Evolutionary conservation across 2,329 filamentous ascomycete genomes (phyloP).

Genomic region (Sporothrix schenckii): DNA sequence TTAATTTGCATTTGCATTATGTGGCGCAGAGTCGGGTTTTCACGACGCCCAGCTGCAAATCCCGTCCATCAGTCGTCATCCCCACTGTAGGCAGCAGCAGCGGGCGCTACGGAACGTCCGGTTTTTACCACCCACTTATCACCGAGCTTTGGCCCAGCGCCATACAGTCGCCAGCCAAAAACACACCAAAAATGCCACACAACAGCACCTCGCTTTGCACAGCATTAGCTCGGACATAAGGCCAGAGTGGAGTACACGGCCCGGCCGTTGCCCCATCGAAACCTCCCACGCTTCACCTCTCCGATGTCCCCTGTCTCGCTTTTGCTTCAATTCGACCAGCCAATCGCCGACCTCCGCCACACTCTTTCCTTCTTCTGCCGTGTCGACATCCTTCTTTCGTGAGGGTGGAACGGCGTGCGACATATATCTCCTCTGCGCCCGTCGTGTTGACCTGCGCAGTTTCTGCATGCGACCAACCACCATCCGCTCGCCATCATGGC

Average conservation of each 20-base stretch:
- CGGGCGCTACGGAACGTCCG: conserved; percentile 7
- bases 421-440: not conserved
- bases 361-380: not conserved
- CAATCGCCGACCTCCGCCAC: conserved; percentile 4
- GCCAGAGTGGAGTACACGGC: not conserved
- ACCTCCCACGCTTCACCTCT: not conserved
- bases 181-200: too few species aligned
- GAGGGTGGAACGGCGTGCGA: not conserved
- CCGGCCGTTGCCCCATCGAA: conserved; percentile 8
- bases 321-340: not conserved
- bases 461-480: not conserved
- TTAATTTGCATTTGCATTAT: too few species aligned
- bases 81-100: conserved; percentile 13
- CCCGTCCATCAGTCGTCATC: too few species aligned
- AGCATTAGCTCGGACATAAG: conserved; percentile 17
- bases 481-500: not conserved
- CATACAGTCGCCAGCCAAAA: not conserved
- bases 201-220: not conserved
- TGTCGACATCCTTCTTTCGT: conserved; percentile 1
- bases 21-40: too few species aligned
- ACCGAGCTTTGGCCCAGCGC: not conserved
- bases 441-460: not conserved
- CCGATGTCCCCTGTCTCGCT: not conserved
- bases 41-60: too few species aligned
- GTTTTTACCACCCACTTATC: not conserved